Percentiles rank a stretch among this genome's conserved stretches.
Conservation (phyloP, 208 protist genomes). For the Phytomonas sp. region DNA sequence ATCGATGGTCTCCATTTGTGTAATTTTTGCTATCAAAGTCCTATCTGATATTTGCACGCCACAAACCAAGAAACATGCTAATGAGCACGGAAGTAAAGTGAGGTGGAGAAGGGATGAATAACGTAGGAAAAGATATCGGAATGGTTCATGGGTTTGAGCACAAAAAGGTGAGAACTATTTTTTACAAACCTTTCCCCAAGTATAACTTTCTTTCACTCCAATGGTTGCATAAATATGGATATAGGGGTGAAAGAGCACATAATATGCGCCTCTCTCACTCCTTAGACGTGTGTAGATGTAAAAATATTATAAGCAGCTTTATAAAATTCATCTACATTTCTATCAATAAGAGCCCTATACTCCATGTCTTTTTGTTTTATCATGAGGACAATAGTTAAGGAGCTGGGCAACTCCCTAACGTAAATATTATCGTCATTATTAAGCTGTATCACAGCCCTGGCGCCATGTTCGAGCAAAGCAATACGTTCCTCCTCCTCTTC, state of each 20-base stretch:
- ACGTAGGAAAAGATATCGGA: conserved; percentile 4
- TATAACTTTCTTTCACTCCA: not conserved
- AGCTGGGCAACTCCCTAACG: conserved; percentile 77
- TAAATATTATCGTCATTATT: conserved; percentile 73
- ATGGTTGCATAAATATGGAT: not conserved
- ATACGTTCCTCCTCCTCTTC: not conserved
- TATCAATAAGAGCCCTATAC: conserved; percentile 68
- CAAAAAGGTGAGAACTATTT: conserved; percentile 4
- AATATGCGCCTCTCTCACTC: not conserved
- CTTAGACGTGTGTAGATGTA: conserved; percentile 18
- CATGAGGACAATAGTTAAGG: conserved; percentile 81
- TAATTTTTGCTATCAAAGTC: conserved; percentile 2
- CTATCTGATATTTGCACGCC: not conserved
- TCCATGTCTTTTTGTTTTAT: conserved; percentile 64
- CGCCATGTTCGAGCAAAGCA: conserved; percentile 16
- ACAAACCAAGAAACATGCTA: conserved; percentile 3
- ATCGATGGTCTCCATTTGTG: conserved; percentile 36
- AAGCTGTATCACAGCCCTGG: conserved; percentile 23
- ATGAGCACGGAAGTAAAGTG: not conserved
- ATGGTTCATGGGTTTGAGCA: conserved; percentile 2
- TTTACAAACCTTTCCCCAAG: not conserved
- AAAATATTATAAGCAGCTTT: conserved; percentile 67
- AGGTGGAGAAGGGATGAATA: conserved; percentile 12
- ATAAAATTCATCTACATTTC: conserved; percentile 82
- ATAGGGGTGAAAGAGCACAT: not conserved